Percentiles rank a stretch among this genome's conserved stretches.
Evolutionary conservation across 257 asterid species (phyloP).

Genomic region (Nicotiana benthamiana): DNA sequence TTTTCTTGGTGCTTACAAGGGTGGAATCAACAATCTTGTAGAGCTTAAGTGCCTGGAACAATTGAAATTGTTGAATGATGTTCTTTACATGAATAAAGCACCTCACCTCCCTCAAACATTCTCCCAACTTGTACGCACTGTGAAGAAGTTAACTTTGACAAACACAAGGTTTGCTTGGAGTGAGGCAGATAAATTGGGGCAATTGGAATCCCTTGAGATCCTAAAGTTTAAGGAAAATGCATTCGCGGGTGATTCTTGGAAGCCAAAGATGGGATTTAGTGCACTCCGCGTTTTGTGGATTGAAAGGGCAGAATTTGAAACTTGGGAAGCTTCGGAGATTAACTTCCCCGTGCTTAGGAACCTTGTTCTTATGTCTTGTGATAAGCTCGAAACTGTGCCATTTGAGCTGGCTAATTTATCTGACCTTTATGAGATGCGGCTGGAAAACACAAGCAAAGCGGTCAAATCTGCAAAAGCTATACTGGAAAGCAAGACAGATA

Average conservation of each 20-base stretch:
- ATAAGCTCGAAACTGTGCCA: background rate
- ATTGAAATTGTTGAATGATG: conserved; percentile 41
- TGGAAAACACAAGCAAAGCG: background rate
- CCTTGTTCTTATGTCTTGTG: background rate
- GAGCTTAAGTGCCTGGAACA: conserved; percentile 34
- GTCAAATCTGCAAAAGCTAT: background rate
- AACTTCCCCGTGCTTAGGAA: background rate
- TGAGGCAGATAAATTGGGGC: conserved; percentile 36
- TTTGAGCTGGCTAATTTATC: background rate
- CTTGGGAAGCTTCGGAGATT: background rate
- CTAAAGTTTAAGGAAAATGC: conserved; percentile 26
- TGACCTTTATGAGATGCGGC: background rate
- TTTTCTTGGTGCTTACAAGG: conserved; percentile 16
- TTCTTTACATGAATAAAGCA: conserved; percentile 14
- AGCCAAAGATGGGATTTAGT: background rate
- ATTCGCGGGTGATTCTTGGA: background rate
- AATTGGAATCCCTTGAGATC: conserved; percentile 38
- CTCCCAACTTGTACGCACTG: conserved; percentile 35
- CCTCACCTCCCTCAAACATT: conserved; percentile 26
- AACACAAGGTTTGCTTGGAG: conserved; percentile 41
- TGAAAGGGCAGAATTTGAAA: background rate
- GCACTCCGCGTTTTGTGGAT: background rate
- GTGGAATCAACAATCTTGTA: conserved; percentile 31
- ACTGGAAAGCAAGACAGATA: background rate
- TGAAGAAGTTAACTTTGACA: conserved; percentile 35